Base-by-base conservation (phyloP, 2,329 filamentous ascomycete genomes). In the Aspergillus vadensis region DNA sequence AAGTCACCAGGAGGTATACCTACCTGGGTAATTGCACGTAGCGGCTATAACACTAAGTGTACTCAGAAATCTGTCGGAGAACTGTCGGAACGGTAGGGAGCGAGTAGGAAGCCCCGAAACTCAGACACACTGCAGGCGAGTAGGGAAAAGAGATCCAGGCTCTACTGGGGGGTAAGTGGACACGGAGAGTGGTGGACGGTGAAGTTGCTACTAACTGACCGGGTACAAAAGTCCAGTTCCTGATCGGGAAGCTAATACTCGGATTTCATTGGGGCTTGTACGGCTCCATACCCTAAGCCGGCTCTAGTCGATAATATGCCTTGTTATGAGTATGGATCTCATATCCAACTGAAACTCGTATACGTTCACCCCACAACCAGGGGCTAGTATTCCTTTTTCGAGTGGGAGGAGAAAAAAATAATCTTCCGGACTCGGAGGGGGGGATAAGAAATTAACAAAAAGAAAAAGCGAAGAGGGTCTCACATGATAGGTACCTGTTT, bases 201-300 rank as follows among this genome's bases (percentile, higher is more conserved):
- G 8, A 14, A 44, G 19, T 44, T 44, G 14, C 19, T 44, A 17
- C 14, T 12, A 5, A 30, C 7, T 12, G 15, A 10, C 14, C 12
- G 25, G 17, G 6, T 32, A 36, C 53, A 55, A 55, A 55, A 55
- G 53, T 55, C 53, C 53, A n/a, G 53, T 55, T 43, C 53, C 53
- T 44, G 53, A 55, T 55, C 39, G 39, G 39, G 53, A 47, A 55
- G 39, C 39, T 17, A 47, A 23, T 8, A 17, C 14, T 32, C n/a
- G 53, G 53, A 21, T 44, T 7, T 47, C 12, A 55, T 47, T 55
- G 53, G 53, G n/a, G 53, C 53, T 44, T 44, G 25, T n/a, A 41
- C 30, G n/a, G 39, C 15, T 23, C 14, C 53, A 32, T 55, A 21
- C 53, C 38, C 39, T 43, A 55, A 25, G 25, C 23, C 47, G 25